These are phyloP conservation scores for Odontarrhena argentea DNA, from an alignment of 345 rosid species.

Conservation along the genomic window DNA sequence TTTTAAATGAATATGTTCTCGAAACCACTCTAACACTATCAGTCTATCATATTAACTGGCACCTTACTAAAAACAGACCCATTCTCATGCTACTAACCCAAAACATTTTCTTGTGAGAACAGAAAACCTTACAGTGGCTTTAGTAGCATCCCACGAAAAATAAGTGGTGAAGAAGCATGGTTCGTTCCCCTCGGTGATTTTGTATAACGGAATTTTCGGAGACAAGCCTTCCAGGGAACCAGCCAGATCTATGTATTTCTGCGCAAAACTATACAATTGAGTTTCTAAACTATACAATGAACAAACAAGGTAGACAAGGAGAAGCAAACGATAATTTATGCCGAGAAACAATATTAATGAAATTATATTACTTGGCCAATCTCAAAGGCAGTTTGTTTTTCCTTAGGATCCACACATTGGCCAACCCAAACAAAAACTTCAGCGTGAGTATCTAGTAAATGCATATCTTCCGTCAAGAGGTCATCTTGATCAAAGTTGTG, in stretches of 20 bases:
- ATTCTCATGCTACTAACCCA: slow-evolving; percentile 10
- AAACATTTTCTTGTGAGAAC: slow-evolving; percentile 3
- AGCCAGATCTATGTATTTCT: slow-evolving; percentile 86
- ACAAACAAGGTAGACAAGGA: slow-evolving; percentile 31
- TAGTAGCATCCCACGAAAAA: slow-evolving; percentile 88
- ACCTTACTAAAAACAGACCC: slow-evolving; percentile 5
- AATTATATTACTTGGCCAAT: slow-evolving; percentile 77
- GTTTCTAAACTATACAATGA: slow-evolving; percentile 24
- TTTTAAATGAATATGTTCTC: neutral
- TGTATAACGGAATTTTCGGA: slow-evolving; percentile 83
- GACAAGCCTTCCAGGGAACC: slow-evolving; percentile 79
- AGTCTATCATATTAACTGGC: slow-evolving; percentile 5
- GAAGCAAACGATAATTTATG: slow-evolving; percentile 5
- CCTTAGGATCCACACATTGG: slow-evolving; percentile 73
- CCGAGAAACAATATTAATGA: slow-evolving; percentile 23
- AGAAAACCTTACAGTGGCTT: slow-evolving; percentile 64
- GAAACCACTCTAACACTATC: slow-evolving; percentile 10
- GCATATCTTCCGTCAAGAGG: slow-evolving; percentile 86
- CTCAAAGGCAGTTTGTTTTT: slow-evolving; percentile 88
- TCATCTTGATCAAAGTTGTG: slow-evolving; percentile 95
- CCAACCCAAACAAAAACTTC: slow-evolving; percentile 99
- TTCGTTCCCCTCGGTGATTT: slow-evolving; percentile 93
- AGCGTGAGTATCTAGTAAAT: slow-evolving; percentile 90
- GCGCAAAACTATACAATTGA: slow-evolving; percentile 39
- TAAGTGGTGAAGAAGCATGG: slow-evolving; percentile 88